phyloP scores from a whole-genome alignment of 139 green algal species.

The Picochlorum sp. region DNA sequence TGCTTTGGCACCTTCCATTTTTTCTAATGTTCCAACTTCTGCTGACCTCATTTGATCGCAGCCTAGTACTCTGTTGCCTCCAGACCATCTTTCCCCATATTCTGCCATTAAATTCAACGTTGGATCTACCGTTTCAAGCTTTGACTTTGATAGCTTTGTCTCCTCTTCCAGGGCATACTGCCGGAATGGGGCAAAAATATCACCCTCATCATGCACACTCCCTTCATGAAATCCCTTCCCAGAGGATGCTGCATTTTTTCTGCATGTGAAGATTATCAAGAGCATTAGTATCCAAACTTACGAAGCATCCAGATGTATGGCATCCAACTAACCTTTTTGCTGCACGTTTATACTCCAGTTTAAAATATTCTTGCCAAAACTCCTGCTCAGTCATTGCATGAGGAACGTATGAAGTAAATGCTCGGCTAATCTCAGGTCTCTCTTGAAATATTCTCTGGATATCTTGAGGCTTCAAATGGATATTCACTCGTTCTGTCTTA shows the following conservation, averaged over 20 bases:
- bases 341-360: conserved; percentile 23
- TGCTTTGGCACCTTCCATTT: not conserved
- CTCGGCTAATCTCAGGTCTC: conserved; percentile 34
- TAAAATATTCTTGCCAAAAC: conserved; percentile 43
- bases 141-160: not conserved
- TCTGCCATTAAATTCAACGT: conserved; percentile 40
- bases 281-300: not conserved
- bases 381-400: conserved; percentile 24
- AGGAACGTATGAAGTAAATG: conserved; percentile 35
- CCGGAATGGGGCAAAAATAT: conserved; percentile 17
- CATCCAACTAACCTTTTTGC: not conserved
- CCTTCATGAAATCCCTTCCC: not conserved
- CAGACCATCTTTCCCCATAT: conserved; percentile 1
- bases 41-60: not conserved
- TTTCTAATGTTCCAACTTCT: not conserved
- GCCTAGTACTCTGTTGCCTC: not conserved
- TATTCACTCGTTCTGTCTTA: conserved; percentile 24
- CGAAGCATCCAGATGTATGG: not conserved
- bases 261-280: not conserved
- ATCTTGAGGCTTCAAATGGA: conserved; percentile 23
- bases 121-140: conserved; percentile 21
- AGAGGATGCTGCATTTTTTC: not conserved
- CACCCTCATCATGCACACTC: not conserved
- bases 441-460: conserved; percentile 31
- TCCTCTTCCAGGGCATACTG: conserved; percentile 11